Percentiles rank a stretch among this genome's conserved stretches.
Conservation (phyloP, 2,329 filamentous ascomycete species). For the Teratosphaeriaceae sp. region DNA sequence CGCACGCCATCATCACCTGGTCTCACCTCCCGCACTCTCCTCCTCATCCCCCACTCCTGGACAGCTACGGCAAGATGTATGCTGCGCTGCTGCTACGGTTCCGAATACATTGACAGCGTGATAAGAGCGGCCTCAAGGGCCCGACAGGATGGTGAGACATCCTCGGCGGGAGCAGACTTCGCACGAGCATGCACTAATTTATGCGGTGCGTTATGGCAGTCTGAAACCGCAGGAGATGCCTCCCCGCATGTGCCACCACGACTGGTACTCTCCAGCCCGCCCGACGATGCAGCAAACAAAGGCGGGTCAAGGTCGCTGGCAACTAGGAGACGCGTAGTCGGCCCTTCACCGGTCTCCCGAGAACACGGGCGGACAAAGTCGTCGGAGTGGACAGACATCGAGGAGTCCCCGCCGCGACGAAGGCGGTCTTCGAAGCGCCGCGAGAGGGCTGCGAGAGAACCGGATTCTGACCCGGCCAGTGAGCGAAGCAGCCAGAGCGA, state of each 20-base stretch:
- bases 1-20: constrained; percentile 12
- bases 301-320: constrained; percentile 10
- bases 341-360: constrained; percentile 13
- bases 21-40: constrained; percentile 13
- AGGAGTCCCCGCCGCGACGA: constrained; percentile 15
- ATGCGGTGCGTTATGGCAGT: constrained; percentile 14
- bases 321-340: constrained; percentile 16
- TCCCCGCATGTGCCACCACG: constrained; percentile 17
- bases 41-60: constrained; percentile 8
- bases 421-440: constrained; percentile 9
- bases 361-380: constrained; percentile 14
- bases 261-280: constrained; percentile 17
- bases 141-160: constrained; percentile 20
- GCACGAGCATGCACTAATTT: constrained; percentile 14
- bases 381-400: constrained; percentile 25
- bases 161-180: constrained; percentile 4
- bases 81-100: constrained; percentile 13
- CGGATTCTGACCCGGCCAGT: constrained; percentile 3
- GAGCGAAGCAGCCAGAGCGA: constrained; percentile 16
- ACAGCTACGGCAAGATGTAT: constrained; percentile 17
- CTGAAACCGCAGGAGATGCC: constrained; percentile 13
- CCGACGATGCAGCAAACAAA: constrained; percentile 14
- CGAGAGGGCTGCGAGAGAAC: constrained; percentile 5
- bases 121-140: constrained; percentile 10
- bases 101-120: constrained; percentile 14